These are phyloP conservation scores for Penicillium sp. DNA, from an alignment of 2,329 filamentous ascomycete genomes.

Conservation along the genomic window DNA sequence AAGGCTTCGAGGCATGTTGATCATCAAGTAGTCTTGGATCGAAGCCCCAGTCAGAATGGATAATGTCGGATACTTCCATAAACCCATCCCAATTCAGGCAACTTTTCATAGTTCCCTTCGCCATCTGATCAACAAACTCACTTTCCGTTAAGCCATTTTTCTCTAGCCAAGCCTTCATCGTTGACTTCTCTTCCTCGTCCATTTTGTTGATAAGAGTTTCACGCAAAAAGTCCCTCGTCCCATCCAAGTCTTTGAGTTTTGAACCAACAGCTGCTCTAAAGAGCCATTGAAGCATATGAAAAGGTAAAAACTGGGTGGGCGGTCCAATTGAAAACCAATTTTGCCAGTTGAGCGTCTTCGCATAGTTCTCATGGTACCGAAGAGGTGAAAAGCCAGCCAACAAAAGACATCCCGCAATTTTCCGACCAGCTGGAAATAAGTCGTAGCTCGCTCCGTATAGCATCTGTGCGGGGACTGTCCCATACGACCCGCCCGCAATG, in stretches of 20 bases:
- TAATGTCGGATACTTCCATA: slow-evolving; percentile 10
- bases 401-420: slow-evolving; percentile 6
- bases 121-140: slow-evolving; percentile 2
- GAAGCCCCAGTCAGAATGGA: slow-evolving; percentile 7
- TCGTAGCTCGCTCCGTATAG: slow-evolving; percentile 10
- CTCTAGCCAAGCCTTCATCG: neutral
- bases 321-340: slow-evolving; percentile 7
- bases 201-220: neutral
- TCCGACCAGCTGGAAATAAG: slow-evolving; percentile 8
- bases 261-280: neutral
- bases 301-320: slow-evolving; percentile 1
- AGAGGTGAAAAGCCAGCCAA: slow-evolving; percentile 4
- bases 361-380: neutral
- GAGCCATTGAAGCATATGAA: slow-evolving; percentile 5
- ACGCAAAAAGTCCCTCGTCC: neutral
- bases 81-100: slow-evolving; percentile 6
- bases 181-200: neutral
- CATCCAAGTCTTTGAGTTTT: neutral
- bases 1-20: neutral
- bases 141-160: neutral
- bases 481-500: slow-evolving; percentile 5
- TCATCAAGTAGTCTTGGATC: neutral
- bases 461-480: slow-evolving; percentile 9
- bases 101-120: neutral
- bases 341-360: slow-evolving; percentile 5